Evolutionary conservation across 2,329 filamentous ascomycete genomes (phyloP).

Genomic region (Parasarocladium wereldwijsianum): DNA sequence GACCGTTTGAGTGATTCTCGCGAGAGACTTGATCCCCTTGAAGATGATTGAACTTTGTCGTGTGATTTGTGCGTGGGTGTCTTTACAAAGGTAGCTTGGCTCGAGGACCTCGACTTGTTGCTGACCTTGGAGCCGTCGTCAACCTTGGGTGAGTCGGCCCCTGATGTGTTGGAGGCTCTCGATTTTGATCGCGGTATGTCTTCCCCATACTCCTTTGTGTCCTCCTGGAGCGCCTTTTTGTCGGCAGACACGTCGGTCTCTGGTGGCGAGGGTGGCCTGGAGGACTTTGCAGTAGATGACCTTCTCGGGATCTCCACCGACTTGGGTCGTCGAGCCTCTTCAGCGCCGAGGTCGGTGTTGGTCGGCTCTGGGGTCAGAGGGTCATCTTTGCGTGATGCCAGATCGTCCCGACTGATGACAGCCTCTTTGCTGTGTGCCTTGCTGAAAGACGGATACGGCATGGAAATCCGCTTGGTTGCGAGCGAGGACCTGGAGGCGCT

Average conservation of each 20-base stretch:
- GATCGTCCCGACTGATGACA: conserved; percentile 47
- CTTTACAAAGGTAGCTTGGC: conserved; percentile 39
- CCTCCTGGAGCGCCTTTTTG: conserved; percentile 12
- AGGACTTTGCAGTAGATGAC: conserved; percentile 22
- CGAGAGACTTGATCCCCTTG: conserved; percentile 18
- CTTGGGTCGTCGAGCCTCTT: conserved; percentile 23
- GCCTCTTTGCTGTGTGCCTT: conserved; percentile 87
- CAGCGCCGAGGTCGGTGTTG: conserved; percentile 49
- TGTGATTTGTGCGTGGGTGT: conserved; percentile 18
- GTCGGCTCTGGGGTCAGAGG: conserved; percentile 55
- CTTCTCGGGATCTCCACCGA: conserved; percentile 27
- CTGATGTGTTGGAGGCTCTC: conserved; percentile 30
- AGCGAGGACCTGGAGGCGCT: conserved; percentile 24
- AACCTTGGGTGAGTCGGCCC: conserved; percentile 24
- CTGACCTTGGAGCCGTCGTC: conserved; percentile 39
- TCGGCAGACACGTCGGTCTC: conserved; percentile 44
- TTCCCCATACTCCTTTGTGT: conserved; percentile 10
- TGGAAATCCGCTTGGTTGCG: conserved; percentile 30
- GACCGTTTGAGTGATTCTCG: conserved; percentile 20
- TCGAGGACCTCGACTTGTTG: conserved; percentile 39
- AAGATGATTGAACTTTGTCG: conserved; percentile 21
- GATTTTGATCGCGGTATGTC: conserved; percentile 19
- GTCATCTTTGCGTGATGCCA: conserved; percentile 21
- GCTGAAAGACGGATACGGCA: conserved; percentile 72
- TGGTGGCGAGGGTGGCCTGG: conserved; percentile 45